Evolutionary conservation across 169 alveolate species (phyloP).

Genomic region (Amoebophrya sp.): DNA sequence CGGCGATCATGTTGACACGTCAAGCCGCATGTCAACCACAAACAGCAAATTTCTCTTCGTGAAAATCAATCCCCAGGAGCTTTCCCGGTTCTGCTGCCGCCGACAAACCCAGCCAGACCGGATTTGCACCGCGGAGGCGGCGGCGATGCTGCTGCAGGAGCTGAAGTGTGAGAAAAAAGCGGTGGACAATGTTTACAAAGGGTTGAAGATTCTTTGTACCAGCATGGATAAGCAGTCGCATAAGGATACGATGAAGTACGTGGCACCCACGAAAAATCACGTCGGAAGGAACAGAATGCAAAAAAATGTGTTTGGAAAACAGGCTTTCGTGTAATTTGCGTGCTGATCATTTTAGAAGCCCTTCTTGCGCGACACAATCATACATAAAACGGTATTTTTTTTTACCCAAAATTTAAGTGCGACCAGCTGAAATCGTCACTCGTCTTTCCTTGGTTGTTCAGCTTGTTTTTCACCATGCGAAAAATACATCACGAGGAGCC

Average conservation of each 20-base stretch:
- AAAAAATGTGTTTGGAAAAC: too few relatives aligned
- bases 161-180: neutral
- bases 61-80: neutral
- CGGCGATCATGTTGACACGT: neutral
- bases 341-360: too few relatives aligned
- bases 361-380: too few relatives aligned
- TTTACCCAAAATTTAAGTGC: too few relatives aligned
- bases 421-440: too few relatives aligned
- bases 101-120: conserved; percentile 14
- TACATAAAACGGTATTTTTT: too few relatives aligned
- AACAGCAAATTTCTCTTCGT: neutral
- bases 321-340: too few relatives aligned
- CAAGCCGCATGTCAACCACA: neutral
- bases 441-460: too few relatives aligned
- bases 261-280: neutral
- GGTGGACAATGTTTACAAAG: neutral
- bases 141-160: neutral
- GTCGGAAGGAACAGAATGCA: neutral
- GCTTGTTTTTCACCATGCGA: too few relatives aligned
- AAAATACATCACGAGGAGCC: too few relatives aligned
- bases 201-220: neutral
- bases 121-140: neutral
- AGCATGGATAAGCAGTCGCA: neutral
- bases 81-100: neutral
- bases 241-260: neutral